Evolutionary conservation across 495 filamentous ascomycete genomes (phyloP).

Genomic region (Lophium mytilinum): DNA sequence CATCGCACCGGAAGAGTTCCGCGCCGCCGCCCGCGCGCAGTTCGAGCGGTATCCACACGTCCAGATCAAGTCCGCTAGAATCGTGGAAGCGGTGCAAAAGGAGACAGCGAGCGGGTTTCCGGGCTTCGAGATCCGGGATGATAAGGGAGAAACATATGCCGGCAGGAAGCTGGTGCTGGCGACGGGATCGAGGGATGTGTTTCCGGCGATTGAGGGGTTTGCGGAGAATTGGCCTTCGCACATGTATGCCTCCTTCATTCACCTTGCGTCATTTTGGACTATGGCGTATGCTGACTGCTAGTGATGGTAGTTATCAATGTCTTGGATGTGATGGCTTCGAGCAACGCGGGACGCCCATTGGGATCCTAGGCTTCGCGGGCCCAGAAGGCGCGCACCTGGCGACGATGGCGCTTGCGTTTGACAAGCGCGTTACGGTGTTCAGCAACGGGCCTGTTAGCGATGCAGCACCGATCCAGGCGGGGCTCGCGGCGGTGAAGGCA

Average conservation of each 20-base stretch:
- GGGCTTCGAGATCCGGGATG: constrained; percentile 16
- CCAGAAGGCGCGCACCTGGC: constrained; percentile 6
- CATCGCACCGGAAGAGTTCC: constrained; percentile 21
- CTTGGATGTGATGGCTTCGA: constrained; percentile 17
- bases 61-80: constrained; percentile 31
- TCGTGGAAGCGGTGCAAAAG: constrained; percentile 18
- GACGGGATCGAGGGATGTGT: constrained; percentile 15
- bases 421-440: constrained; percentile 11
- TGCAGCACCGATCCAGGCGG: background rate
- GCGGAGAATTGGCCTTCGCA: constrained; percentile 14
- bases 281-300: too few species aligned
- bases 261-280: too few species aligned
- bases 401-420: constrained; percentile 8
- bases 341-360: constrained; percentile 12
- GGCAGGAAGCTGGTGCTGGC: constrained; percentile 18
- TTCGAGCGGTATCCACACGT: constrained; percentile 41
- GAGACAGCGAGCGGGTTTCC: background rate
- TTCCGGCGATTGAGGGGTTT: constrained; percentile 17
- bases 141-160: constrained; percentile 3
- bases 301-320: constrained; percentile 5
- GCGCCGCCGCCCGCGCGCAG: constrained; percentile 27
- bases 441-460: constrained; percentile 11
- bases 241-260: background rate
- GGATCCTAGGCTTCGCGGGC: constrained; percentile 7
- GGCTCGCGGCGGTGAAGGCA: constrained; percentile 1